Evolutionary conservation across 805 yeast genomes (phyloP).

Genomic region (Vanderwaltozyma tropicalis): DNA sequence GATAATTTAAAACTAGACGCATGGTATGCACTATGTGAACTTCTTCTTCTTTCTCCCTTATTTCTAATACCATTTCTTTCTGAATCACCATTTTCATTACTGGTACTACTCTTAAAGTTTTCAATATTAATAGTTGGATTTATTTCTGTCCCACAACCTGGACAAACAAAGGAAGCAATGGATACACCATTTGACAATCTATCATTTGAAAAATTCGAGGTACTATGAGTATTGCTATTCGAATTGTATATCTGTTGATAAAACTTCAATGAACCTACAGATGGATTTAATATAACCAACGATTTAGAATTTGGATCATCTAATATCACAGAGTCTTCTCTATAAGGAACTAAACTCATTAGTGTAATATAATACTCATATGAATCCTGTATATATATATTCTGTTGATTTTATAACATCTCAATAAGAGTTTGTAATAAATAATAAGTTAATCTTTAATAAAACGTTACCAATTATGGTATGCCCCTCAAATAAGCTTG

Average conservation of each 20-base stretch:
- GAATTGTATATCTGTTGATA: conserved; percentile 2
- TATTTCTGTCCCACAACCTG: conserved; percentile 24
- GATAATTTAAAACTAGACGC: conserved; percentile 9
- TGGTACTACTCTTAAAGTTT: not conserved
- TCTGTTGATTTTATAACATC: no score
- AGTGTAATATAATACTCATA: no score
- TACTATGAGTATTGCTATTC: not conserved
- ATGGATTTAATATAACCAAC: conserved; percentile 21
- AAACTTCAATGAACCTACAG: conserved; percentile 8
- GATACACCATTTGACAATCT: conserved; percentile 4
- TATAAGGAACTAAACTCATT: conserved; percentile 23
- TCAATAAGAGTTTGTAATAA: no score
- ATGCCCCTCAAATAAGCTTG: no score
- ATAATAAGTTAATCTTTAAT: no score
- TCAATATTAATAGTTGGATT: conserved; percentile 3
- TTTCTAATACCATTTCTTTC: not conserved
- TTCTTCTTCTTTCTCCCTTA: not conserved
- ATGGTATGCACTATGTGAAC: not conserved
- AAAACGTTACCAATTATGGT: no score
- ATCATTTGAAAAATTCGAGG: not conserved
- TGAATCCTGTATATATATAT: no score
- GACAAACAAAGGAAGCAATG: conserved; percentile 21
- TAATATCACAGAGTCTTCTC: conserved; percentile 19
- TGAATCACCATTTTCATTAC: not conserved
- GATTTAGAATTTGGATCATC: conserved; percentile 24